Percentiles rank a stretch among this genome's conserved stretches.
Evolutionary conservation across 805 yeast species (phyloP).

Genomic region (Candida pseudoglaebosa): DNA sequence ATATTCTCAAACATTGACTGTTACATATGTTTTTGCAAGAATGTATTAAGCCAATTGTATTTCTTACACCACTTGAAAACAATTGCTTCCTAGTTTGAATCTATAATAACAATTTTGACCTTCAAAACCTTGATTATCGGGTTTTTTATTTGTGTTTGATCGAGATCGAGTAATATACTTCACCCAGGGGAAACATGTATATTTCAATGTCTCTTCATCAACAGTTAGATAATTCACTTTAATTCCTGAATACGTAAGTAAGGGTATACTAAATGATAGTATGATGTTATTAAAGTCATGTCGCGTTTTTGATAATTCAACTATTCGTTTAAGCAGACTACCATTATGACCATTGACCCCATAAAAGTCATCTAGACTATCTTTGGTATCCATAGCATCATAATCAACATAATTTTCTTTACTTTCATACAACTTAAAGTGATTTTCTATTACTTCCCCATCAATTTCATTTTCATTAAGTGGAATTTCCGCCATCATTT

Average conservation of each 20-base stretch:
- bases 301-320: constrained; percentile 10
- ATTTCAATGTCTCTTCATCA: constrained; percentile 55
- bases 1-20: no score
- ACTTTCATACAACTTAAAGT: constrained; percentile 1
- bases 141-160: constrained; percentile 1
- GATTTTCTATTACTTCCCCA: constrained; percentile 5
- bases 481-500: constrained; percentile 55
- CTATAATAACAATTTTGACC: constrained; percentile 14
- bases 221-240: constrained; percentile 65
- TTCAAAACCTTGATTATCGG: neutral
- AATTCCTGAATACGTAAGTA: constrained; percentile 61
- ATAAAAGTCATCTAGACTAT: constrained; percentile 24
- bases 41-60: neutral
- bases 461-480: constrained; percentile 11
- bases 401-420: constrained; percentile 5
- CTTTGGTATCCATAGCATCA: constrained; percentile 20
- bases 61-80: constrained; percentile 12
- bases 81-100: constrained; percentile 20
- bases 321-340: constrained; percentile 21
- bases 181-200: constrained; percentile 79
- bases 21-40: no score
- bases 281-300: constrained; percentile 20
- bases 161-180: constrained; percentile 42
- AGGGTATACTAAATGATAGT: constrained; percentile 34
- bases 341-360: constrained; percentile 35